Base-by-base conservation (phyloP, 139 green algal species). In the Picochlorum sp. region DNA sequence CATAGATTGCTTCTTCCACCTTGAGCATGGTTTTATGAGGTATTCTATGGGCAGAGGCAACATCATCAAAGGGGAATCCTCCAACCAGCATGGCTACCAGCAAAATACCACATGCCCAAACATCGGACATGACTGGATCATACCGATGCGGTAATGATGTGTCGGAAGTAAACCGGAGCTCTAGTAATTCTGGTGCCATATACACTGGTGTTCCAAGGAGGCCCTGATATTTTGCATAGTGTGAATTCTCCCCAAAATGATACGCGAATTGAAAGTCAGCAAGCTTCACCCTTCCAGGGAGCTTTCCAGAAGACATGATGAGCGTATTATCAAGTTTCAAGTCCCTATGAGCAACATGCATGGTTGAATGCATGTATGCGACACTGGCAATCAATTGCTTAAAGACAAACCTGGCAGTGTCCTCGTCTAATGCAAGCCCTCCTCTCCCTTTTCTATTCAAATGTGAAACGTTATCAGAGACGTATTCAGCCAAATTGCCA, bases 31-130 rank as follows among this genome's bases (percentile, higher is more conserved):
- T 41, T 9, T 41, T 9, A 11, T 41, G 34, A 41, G 34, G 34
- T 41, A 41, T 41, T 41, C 34, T 41, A 41, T 41, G 34, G 1
- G 34, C 34, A 41, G 34, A 41, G 34, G 34, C 7, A 7, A 41
- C 34, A 4, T 41, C 34, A 41, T 95, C 88, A 72, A 90, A 95
- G n/a, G 85, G 85, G 71, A 94, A 95, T 50, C 81, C 81, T 20
- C 88, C 88, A 9, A 89, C 71, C 60, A 95, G 83, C 81, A 86
- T 83, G n/a, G 82, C 85, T 28, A 86, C 85, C 2, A 89, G 68
- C 69, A 87, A 72, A 45, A 92, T 78, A 34, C 85, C 85, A 26
- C 52, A 65, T 3, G 83, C 84, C 85, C 85, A 92, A 14, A 92
- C 74, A 60, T 92, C 85, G 6, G 81, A 79, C 11, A 66, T 69